These are phyloP conservation scores for Solanum piurae DNA, from an alignment of 257 asterid species.

Conservation along the genomic window DNA sequence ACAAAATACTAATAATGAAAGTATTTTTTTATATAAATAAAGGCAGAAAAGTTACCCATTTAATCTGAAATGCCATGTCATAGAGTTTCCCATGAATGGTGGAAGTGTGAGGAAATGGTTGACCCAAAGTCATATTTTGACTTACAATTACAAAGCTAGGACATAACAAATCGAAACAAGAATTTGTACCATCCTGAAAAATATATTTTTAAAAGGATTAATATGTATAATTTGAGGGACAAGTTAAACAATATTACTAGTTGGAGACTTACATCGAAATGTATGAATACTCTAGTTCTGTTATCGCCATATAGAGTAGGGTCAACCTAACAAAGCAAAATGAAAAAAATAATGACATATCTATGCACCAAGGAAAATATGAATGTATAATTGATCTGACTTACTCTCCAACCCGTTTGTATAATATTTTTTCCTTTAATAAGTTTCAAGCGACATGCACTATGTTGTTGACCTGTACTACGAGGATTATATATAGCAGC, in stretches of 20 bases:
- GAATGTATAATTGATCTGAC: background rate
- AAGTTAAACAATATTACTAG: background rate
- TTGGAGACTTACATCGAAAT: background rate
- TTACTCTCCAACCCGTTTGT: background rate
- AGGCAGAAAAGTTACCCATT: background rate
- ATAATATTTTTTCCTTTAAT: background rate
- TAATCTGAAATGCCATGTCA: background rate
- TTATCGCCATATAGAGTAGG: background rate
- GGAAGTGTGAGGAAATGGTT: background rate
- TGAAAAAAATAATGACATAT: background rate
- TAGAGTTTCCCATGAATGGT: background rate
- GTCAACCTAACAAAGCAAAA: background rate
- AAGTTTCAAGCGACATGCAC: background rate
- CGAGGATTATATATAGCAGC: background rate
- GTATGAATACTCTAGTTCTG: background rate
- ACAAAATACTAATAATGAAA: background rate
- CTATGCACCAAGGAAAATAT: background rate
- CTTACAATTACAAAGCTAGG: background rate
- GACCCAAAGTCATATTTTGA: background rate
- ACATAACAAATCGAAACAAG: background rate
- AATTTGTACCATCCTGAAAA: background rate
- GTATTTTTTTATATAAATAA: background rate
- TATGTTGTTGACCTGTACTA: background rate
- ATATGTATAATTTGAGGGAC: background rate
- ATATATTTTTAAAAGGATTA: background rate